Percentiles rank a stretch among this genome's conserved stretches.
These are phyloP conservation scores for Volvox africanus DNA, from an alignment of 139 green algal genomes.

Conservation along the genomic window DNA sequence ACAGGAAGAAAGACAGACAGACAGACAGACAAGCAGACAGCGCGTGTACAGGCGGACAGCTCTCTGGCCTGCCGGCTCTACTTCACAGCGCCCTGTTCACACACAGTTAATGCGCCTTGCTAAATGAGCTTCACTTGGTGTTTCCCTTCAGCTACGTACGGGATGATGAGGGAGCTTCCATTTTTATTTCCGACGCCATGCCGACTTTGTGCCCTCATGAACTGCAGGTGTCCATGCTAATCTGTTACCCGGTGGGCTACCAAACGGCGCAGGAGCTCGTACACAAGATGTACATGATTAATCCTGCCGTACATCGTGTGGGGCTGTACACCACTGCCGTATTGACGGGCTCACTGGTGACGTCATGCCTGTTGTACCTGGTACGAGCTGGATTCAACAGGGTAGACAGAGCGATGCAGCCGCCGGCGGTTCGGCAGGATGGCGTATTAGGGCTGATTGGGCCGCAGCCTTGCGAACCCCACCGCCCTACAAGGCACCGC, in stretches of 20 bases:
- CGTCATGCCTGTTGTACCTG: conserved; percentile 41
- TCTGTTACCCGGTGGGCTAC: conserved; percentile 31
- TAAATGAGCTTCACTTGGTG: not conserved
- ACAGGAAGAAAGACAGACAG: no score
- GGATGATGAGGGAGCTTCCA: not conserved
- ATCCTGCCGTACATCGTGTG: conserved; percentile 3
- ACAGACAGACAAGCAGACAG: no score
- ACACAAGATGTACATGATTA: conserved; percentile 22
- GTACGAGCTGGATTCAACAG: not conserved
- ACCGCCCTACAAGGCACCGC: no score
- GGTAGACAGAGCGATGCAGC: no score
- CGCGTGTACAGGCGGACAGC: no score
- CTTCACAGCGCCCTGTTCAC: no score
- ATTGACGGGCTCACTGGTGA: not conserved
- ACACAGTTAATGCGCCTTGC: no score
- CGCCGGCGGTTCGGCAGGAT: no score
- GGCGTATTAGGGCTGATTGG: no score
- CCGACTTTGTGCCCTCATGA: not conserved
- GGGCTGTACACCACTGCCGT: conserved; percentile 38
- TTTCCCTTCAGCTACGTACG: not conserved
- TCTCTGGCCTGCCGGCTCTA: no score
- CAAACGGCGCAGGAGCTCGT: conserved; percentile 36
- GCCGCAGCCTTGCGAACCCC: no score
- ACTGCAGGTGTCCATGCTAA: conserved; percentile 33
- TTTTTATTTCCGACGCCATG: no score